These are phyloP conservation scores for Geotrichum fermentans DNA, from an alignment of 1,139 yeast species.

Conservation along the genomic window DNA sequence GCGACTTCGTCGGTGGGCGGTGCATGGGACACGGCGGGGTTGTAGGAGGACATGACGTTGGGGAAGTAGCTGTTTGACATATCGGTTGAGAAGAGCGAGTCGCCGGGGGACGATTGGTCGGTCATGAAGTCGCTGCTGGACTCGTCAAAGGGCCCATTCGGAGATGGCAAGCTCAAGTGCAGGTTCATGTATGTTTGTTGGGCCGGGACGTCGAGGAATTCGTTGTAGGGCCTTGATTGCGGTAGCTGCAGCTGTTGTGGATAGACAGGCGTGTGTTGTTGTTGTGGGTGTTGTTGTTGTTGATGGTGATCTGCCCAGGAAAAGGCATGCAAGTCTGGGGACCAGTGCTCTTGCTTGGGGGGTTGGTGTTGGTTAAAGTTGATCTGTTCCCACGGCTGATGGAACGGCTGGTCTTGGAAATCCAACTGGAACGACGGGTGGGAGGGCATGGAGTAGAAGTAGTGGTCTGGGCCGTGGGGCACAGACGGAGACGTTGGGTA, in stretches of 20 bases:
- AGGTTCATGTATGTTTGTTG: background rate
- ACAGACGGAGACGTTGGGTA: background rate
- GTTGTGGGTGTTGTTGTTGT: background rate
- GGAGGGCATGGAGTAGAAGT: background rate
- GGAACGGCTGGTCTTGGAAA: background rate
- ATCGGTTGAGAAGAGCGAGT: background rate
- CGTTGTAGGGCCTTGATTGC: background rate
- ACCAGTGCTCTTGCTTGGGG: background rate
- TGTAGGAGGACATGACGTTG: background rate
- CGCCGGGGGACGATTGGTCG: constrained; percentile 2
- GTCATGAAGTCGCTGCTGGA: background rate
- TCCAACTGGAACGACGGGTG: background rate
- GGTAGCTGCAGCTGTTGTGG: background rate
- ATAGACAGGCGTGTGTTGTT: background rate
- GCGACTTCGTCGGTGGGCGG: background rate
- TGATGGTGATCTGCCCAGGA: background rate
- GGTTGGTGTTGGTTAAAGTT: background rate
- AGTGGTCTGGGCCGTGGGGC: background rate
- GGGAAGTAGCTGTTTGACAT: constrained; percentile 1
- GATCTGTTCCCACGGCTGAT: background rate
- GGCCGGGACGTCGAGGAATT: background rate
- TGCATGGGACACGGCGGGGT: background rate
- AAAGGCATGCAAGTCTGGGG: too few species aligned
- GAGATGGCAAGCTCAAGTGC: constrained; percentile 1
- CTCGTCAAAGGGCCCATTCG: background rate